These are phyloP conservation scores for Hymenoscyphus repandus DNA, from an alignment of 2,329 filamentous ascomycete genomes.

Conservation along the genomic window DNA sequence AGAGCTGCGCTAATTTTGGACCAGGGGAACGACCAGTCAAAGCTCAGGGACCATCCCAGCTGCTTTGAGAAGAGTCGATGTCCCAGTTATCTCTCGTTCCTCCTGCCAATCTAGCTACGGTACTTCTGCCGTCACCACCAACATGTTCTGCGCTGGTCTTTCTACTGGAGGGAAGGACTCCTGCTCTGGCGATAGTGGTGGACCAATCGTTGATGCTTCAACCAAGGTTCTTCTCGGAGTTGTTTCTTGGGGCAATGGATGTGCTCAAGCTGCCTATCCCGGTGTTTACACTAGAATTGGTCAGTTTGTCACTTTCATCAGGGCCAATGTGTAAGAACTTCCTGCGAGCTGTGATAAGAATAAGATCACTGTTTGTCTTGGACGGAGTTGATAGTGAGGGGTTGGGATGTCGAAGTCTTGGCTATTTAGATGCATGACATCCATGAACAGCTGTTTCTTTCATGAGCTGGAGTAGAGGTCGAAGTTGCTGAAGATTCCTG, in stretches of 20 bases:
- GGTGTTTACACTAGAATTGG: slow-evolving; percentile 19
- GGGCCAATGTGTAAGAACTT: background rate
- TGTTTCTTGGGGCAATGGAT: slow-evolving; percentile 20
- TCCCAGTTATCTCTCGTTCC: slow-evolving; percentile 17
- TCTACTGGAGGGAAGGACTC: slow-evolving; percentile 19
- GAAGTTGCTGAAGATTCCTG: no score
- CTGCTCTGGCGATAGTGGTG: slow-evolving; percentile 20
- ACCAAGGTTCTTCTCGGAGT: slow-evolving; percentile 17
- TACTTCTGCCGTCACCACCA: slow-evolving; percentile 12
- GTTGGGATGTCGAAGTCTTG: no score
- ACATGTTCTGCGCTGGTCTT: slow-evolving; percentile 20
- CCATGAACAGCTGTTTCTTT: no score
- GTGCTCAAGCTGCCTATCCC: slow-evolving; percentile 15
- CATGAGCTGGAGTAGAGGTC: no score
- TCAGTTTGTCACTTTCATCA: slow-evolving; percentile 13
- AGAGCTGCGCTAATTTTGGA: background rate
- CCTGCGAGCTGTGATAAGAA: no score
- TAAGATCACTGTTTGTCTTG: no score
- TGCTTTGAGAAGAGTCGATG: slow-evolving; percentile 16
- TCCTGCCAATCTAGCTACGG: slow-evolving; percentile 15
- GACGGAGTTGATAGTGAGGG: no score
- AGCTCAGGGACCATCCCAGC: slow-evolving; percentile 7
- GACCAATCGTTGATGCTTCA: slow-evolving; percentile 19
- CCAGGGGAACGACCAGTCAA: slow-evolving; percentile 6
- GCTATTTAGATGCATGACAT: no score